Conservation (phyloP, 1,284 basidiomycete species). For the Leccinum pallidistipes region DNA sequence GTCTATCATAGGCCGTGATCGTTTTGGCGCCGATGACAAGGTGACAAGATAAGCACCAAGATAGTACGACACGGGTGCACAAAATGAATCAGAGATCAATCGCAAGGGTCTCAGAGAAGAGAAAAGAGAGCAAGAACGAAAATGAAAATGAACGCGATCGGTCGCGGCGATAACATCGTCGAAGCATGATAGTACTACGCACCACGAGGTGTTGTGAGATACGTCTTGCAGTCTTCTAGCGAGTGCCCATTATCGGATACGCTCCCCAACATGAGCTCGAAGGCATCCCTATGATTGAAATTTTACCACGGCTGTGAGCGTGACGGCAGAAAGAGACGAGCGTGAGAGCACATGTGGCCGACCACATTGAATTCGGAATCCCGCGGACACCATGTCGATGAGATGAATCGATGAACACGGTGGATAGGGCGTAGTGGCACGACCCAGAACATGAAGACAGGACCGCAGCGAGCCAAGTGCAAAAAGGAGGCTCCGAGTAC, state of each 20-base stretch:
- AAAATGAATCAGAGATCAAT: background rate
- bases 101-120: background rate
- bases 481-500: background rate
- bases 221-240: conserved; percentile 25
- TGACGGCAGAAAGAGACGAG: background rate
- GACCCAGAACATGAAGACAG: background rate
- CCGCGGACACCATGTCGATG: conserved; percentile 8
- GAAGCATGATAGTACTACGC: conserved; percentile 4
- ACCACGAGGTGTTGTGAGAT: conserved; percentile 27
- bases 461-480: background rate
- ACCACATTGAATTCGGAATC: background rate
- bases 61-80: background rate
- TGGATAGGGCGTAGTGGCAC: background rate
- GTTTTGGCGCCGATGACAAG: background rate
- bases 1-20: conserved; percentile 7
- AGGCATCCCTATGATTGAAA: conserved; percentile 22
- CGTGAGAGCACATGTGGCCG: conserved; percentile 9
- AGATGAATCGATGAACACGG: background rate
- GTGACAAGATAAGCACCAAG: background rate
- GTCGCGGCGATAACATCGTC: background rate
- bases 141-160: background rate
- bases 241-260: conserved; percentile 23
- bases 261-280: conserved; percentile 25
- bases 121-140: background rate
- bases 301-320: conserved; percentile 19